Base-by-base conservation (phyloP, 2,329 filamentous ascomycete species). In the Claviceps monticola region DNA sequence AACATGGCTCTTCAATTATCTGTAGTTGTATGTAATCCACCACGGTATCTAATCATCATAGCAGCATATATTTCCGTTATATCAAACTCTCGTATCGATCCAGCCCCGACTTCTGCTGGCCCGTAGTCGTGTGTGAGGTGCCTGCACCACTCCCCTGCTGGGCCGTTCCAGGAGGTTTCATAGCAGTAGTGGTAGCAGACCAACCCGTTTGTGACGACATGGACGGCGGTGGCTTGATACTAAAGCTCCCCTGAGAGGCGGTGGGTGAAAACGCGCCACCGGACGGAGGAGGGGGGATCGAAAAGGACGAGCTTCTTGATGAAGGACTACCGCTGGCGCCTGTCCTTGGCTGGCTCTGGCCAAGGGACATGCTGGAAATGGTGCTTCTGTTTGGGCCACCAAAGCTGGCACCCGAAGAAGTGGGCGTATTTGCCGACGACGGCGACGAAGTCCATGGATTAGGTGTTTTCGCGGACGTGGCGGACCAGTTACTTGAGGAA, bases 51-150 rank as follows among this genome's bases (percentile, higher is more conserved):
- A 34, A 34, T 4, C 29, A 34, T 34, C 3, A 34, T 34, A 4
- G 29, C 11, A 9, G 29, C 29, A 34, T 0, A n/a, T 42, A n/a
- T 5, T 11, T 19, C 8, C 41, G 5, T 45, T 68, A 84, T 58
- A 85, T 64, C 57, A 86, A 62, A 67, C 82, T 85, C 64, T 82
- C 76, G 57, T 84, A 86, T 67, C 81, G 82, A 65, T 83, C 80
- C 66, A 85, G 68, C 0, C 81, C 80, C 5, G 74, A 73, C 59
- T 72, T 74, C 53, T 64, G 66, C 52, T 67, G 64, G 44, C 53
- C 54, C 34, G 57, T 53, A 17, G 56, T 54, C 19, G 56, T 45
- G 58, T 58, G 37, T 58, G 53, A 23, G 60, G 53, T 49, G 46
- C 47, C 49, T 36, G 21, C 4, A 8, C n/a, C 14, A 23, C 39